These are phyloP conservation scores for Penicillium sp. DNA, from an alignment of 2,329 filamentous ascomycete genomes.

Conservation along the genomic window DNA sequence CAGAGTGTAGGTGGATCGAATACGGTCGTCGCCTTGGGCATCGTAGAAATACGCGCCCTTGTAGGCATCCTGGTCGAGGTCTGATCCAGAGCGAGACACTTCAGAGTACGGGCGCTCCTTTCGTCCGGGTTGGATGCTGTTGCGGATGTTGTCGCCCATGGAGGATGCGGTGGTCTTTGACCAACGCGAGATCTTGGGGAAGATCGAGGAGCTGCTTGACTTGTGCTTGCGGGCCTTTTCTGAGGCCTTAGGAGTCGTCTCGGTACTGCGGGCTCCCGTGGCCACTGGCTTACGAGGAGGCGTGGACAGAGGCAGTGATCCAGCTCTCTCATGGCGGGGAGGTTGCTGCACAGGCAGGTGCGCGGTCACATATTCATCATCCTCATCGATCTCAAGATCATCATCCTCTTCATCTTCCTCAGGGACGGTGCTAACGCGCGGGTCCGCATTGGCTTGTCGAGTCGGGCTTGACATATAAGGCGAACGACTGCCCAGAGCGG, in stretches of 20 bases:
- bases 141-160: constrained; percentile 72
- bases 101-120: constrained; percentile 61
- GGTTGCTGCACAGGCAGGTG: constrained; percentile 59
- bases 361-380: constrained; percentile 52
- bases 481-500: constrained; percentile 69
- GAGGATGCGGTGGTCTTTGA: constrained; percentile 94
- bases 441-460: constrained; percentile 55
- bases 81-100: constrained; percentile 73
- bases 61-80: constrained; percentile 64
- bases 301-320: constrained; percentile 46
- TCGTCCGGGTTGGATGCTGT: constrained; percentile 54
- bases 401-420: constrained; percentile 79
- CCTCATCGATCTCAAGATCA: constrained; percentile 53
- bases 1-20: constrained; percentile 45
- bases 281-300: constrained; percentile 44
- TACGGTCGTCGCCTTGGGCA: constrained; percentile 45
- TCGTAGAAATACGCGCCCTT: constrained; percentile 46
- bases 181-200: constrained; percentile 95
- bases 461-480: constrained; percentile 65
- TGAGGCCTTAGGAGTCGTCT: constrained; percentile 66
- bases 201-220: constrained; percentile 73
- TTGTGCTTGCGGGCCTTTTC: constrained; percentile 86
- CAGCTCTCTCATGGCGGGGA: constrained; percentile 39
- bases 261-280: constrained; percentile 60
- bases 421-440: constrained; percentile 85